Evolutionary conservation across 371 early-diverging fungal genomes (phyloP).

Genomic region (Chytridiales sp.): DNA sequence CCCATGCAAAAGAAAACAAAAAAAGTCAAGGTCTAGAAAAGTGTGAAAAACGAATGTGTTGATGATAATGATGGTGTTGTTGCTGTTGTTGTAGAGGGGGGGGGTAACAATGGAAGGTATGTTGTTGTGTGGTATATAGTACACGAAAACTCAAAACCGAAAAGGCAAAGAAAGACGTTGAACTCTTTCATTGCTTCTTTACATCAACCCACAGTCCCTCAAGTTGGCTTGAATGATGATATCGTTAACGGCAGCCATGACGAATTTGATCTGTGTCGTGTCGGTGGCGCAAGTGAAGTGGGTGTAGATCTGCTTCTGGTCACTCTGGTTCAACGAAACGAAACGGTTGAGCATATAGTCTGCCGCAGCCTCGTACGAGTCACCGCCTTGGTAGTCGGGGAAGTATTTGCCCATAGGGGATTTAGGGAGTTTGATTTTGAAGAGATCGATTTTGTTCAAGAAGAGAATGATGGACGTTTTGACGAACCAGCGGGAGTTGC

Average conservation of each 20-base stretch:
- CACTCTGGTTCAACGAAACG: conserved; percentile 27
- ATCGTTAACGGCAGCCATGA: conserved; percentile 94
- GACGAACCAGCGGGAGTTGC: conserved; percentile 92
- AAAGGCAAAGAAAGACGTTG: not conserved
- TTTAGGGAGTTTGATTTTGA: conserved; percentile 80
- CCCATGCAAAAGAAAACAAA: not conserved
- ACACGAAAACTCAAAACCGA: not conserved
- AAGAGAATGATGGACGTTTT: conserved; percentile 93
- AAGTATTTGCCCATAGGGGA: conserved; percentile 80
- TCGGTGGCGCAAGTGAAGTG: conserved; percentile 83
- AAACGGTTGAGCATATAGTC: conserved; percentile 29
- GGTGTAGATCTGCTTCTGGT: conserved; percentile 28
- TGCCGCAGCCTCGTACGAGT: conserved; percentile 26
- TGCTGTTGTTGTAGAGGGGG: too few relatives aligned
- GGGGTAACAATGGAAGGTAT: too few relatives aligned
- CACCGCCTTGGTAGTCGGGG: conserved; percentile 72
- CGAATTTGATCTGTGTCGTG: conserved; percentile 88
- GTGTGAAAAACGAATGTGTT: too few relatives aligned
- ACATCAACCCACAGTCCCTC: conserved; percentile 80
- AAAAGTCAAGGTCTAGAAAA: not conserved
- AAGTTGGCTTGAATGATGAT: conserved; percentile 62
- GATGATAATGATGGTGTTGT: too few relatives aligned
- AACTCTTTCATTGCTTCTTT: conserved; percentile 12
- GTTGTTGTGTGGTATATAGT: too few relatives aligned
- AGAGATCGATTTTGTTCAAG: conserved; percentile 95